A percentile compares a stretch with the other conserved stretches of the same genome.
phyloP scores from a whole-genome alignment of 352 stramenopile genomes.

The Pythium utonaiense region DNA sequence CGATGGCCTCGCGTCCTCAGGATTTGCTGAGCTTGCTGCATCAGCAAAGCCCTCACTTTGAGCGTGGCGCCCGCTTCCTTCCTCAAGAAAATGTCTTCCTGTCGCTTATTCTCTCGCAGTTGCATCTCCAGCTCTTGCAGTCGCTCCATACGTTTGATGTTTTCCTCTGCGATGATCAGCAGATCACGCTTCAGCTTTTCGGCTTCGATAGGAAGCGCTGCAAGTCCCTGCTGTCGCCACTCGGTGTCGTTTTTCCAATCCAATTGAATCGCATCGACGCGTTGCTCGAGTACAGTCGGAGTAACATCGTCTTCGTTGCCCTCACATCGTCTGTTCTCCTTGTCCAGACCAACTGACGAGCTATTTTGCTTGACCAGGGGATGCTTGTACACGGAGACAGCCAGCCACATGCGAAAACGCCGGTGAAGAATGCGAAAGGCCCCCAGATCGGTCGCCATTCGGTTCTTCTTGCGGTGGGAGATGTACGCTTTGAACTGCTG shows the following conservation, averaged over 20 bases:
- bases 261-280: conserved; percentile 9
- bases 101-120: conserved; percentile 19
- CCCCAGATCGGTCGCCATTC: conserved; percentile 29
- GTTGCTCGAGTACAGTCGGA: conserved; percentile 4
- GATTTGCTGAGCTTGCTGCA: conserved; percentile 27
- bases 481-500: conserved; percentile 9
- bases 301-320: conserved; percentile 1
- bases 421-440: conserved; percentile 24
- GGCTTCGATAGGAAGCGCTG: conserved; percentile 16
- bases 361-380: conserved; percentile 2
- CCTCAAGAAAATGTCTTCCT: conserved; percentile 28
- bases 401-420: conserved; percentile 28
- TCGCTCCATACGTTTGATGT: conserved; percentile 17
- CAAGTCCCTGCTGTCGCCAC: conserved; percentile 26
- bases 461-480: conserved; percentile 25
- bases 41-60: conserved; percentile 23
- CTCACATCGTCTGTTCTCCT: background rate
- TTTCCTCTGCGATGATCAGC: conserved; percentile 6
- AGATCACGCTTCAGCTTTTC: conserved; percentile 16
- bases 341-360: background rate
- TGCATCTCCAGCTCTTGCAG: conserved; percentile 23
- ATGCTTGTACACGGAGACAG: conserved; percentile 26
- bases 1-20: conserved; percentile 28
- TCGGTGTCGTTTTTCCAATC: conserved; percentile 31
- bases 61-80: conserved; percentile 29